phyloP scores from a whole-genome alignment of 2,329 filamentous ascomycete genomes.

The Fusarium sp. region DNA sequence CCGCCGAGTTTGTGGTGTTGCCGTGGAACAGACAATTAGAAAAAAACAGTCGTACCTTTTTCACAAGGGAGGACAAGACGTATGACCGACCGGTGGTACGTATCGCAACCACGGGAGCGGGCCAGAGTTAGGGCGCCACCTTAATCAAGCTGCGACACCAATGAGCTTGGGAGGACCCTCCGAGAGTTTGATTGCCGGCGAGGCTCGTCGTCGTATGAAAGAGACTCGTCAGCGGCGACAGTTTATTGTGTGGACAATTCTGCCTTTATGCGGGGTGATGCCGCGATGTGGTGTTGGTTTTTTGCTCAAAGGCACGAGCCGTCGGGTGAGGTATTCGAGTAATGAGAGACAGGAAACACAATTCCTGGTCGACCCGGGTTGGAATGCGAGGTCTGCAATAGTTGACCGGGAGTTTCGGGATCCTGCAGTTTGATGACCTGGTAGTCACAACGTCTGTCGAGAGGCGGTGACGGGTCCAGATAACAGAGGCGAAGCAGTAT shows the following conservation, averaged over 20 bases:
- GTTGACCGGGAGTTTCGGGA: conserved; percentile 20
- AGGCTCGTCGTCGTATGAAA: conserved; percentile 32
- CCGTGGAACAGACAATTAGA: conserved; percentile 1
- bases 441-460: conserved; percentile 19
- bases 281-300: conserved; percentile 18
- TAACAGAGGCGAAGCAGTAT: conserved; percentile 30
- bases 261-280: conserved; percentile 25
- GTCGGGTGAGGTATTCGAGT: conserved; percentile 10
- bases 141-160: conserved; percentile 38
- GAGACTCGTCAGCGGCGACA: conserved; percentile 24
- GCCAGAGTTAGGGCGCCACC: conserved; percentile 38
- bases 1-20: neutral
- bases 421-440: conserved; percentile 12
- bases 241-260: conserved; percentile 6
- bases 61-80: conserved; percentile 13
- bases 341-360: conserved; percentile 31
- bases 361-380: conserved; percentile 37
- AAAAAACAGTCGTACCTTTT: conserved; percentile 27
- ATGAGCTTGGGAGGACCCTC: conserved; percentile 28
- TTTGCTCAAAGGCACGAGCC: conserved; percentile 9
- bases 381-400: conserved; percentile 39
- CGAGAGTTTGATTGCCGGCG: conserved; percentile 38
- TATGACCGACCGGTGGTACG: conserved; percentile 24
- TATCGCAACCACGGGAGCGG: conserved; percentile 39
- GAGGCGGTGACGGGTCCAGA: conserved; percentile 19